A percentile compares a stretch with the other conserved stretches of the same genome.
These are phyloP conservation scores for Polysphondylium violaceum DNA, from an alignment of 78 protist genomes.

Conservation along the genomic window DNA sequence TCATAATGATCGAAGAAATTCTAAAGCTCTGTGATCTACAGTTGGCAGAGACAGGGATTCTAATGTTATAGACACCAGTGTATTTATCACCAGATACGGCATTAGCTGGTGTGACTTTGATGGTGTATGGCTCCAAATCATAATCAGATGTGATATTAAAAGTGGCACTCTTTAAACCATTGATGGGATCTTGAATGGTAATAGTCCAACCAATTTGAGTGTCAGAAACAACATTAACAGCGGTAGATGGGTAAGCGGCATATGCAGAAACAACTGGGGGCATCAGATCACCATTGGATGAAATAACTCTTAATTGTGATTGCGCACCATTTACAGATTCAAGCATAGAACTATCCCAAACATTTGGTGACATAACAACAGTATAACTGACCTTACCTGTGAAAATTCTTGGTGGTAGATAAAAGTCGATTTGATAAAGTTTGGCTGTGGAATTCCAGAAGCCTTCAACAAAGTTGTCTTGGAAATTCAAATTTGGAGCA, in stretches of 20 bases:
- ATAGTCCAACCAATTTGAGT: slow-evolving; percentile 12
- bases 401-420: slow-evolving; percentile 8
- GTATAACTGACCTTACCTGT: neutral
- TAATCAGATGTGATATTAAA: slow-evolving; percentile 20
- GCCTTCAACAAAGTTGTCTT: neutral
- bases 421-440: neutral
- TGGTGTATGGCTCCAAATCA: slow-evolving; percentile 15
- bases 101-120: slow-evolving; percentile 11
- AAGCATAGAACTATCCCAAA: neutral
- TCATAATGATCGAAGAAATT: neutral
- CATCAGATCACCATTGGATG: slow-evolving; percentile 13
- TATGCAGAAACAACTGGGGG: slow-evolving; percentile 15
- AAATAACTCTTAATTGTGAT: slow-evolving; percentile 2
- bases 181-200: slow-evolving; percentile 36
- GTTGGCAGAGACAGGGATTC: neutral
- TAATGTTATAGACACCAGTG: slow-evolving; percentile 4
- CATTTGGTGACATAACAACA: neutral
- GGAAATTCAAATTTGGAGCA: no score
- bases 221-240: neutral
- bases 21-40: slow-evolving; percentile 15
- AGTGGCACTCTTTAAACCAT: slow-evolving; percentile 8
- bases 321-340: neutral
- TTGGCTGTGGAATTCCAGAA: slow-evolving; percentile 1
- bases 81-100: neutral
- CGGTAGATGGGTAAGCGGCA: neutral